These are phyloP conservation scores for Neurospora sp. DNA, from an alignment of 495 filamentous ascomycete genomes.

Conservation along the genomic window DNA sequence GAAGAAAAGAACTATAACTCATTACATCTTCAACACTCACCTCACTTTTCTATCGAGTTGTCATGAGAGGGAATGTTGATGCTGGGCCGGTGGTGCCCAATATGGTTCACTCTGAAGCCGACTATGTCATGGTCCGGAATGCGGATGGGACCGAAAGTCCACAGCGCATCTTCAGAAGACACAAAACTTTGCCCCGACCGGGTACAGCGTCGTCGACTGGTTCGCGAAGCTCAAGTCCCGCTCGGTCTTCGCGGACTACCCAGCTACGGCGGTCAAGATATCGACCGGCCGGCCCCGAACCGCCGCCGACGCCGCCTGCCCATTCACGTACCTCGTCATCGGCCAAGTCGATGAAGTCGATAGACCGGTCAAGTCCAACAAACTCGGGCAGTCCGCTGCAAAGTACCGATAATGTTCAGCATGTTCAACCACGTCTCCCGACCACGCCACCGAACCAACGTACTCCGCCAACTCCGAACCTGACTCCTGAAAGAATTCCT, in stretches of 20 bases:
- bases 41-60: background rate
- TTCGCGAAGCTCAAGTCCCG: slow-evolving; percentile 14
- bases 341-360: slow-evolving; percentile 29
- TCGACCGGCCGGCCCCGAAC: slow-evolving; percentile 24
- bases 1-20: background rate
- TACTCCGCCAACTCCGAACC: slow-evolving; percentile 62
- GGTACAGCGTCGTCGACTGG: slow-evolving; percentile 19
- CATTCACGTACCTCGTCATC: slow-evolving; percentile 43
- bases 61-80: slow-evolving; percentile 7
- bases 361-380: slow-evolving; percentile 23
- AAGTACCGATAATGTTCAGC: slow-evolving; percentile 18
- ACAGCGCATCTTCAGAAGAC: slow-evolving; percentile 41
- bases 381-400: slow-evolving; percentile 23
- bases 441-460: slow-evolving; percentile 51
- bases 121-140: slow-evolving; percentile 8
- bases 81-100: slow-evolving; percentile 9
- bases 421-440: slow-evolving; percentile 21
- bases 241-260: slow-evolving; percentile 19
- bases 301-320: slow-evolving; percentile 44
- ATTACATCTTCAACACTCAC: background rate
- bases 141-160: slow-evolving; percentile 9
- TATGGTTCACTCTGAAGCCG: slow-evolving; percentile 15
- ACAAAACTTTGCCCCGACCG: slow-evolving; percentile 44
- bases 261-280: slow-evolving; percentile 11
- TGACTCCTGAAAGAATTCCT: slow-evolving; percentile 53